These are phyloP conservation scores for Teratosphaeria destructans DNA, from an alignment of 2,329 filamentous ascomycete species.

Conservation along the genomic window DNA sequence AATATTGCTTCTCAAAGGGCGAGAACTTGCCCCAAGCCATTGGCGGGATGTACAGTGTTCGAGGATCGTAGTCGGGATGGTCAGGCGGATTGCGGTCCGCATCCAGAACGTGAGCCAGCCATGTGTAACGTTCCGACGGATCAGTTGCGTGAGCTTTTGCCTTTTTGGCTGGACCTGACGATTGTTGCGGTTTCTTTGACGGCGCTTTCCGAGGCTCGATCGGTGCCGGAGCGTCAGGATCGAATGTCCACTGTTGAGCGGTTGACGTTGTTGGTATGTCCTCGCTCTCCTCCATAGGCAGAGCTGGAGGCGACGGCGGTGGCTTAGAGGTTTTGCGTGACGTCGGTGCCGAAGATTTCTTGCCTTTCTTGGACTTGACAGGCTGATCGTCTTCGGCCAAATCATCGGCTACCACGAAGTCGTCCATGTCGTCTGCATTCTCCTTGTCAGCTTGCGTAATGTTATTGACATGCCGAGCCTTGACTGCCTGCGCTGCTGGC, in stretches of 20 bases:
- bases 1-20: conserved; percentile 95
- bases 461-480: background rate
- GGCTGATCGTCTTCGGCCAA: conserved; percentile 54
- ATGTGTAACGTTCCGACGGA: conserved; percentile 76
- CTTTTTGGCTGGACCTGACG: conserved; percentile 25
- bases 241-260: conserved; percentile 71
- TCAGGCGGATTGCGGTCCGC: conserved; percentile 68
- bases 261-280: conserved; percentile 54
- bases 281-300: conserved; percentile 36
- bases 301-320: conserved; percentile 33
- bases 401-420: conserved; percentile 81
- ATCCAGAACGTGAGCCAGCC: conserved; percentile 78
- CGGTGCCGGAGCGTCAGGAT: conserved; percentile 48
- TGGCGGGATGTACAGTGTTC: conserved; percentile 83
- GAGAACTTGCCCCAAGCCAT: conserved; percentile 73
- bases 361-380: conserved; percentile 55
- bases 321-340: conserved; percentile 35
- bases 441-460: conserved; percentile 3
- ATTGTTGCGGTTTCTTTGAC: conserved; percentile 23
- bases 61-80: conserved; percentile 82
- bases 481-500: background rate
- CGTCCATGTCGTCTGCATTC: conserved; percentile 53
- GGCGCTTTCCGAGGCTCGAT: conserved; percentile 35
- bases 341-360: conserved; percentile 40
- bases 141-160: conserved; percentile 69